Evolutionary conservation across 345 rosid species (phyloP).

Genomic region (Ricinus communis): DNA sequence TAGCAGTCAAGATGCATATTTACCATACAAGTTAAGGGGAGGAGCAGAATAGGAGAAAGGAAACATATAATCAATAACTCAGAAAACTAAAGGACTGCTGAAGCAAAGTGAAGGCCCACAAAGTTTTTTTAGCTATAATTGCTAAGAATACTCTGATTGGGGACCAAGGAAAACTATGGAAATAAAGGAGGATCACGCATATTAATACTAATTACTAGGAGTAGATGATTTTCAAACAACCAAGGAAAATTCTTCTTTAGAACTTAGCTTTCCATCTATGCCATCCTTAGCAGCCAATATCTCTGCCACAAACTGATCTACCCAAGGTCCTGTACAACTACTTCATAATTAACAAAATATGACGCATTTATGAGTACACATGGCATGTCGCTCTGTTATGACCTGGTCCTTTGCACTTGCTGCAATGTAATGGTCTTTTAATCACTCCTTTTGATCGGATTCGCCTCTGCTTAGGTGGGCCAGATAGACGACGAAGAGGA

Average conservation of each 20-base stretch:
- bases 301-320: neutral
- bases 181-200: neutral
- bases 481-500: conserved; percentile 15
- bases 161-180: neutral
- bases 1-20: neutral
- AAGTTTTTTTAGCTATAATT: neutral
- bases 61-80: neutral
- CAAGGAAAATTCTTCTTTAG: neutral
- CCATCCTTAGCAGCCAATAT: neutral
- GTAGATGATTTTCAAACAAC: neutral
- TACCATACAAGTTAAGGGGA: neutral
- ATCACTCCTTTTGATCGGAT: conserved; percentile 20
- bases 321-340: conserved; percentile 4
- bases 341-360: neutral
- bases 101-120: neutral
- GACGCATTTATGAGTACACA: conserved; percentile 22
- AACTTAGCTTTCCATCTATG: conserved; percentile 1
- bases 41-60: neutral
- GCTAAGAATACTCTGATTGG: neutral
- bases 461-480: conserved; percentile 34
- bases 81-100: neutral
- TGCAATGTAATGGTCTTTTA: conserved; percentile 32
- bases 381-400: conserved; percentile 31
- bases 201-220: neutral
- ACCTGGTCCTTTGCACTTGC: conserved; percentile 33